These are phyloP conservation scores for Ceratocystis cubensis DNA, from an alignment of 2,329 filamentous ascomycete genomes.

Conservation along the genomic window DNA sequence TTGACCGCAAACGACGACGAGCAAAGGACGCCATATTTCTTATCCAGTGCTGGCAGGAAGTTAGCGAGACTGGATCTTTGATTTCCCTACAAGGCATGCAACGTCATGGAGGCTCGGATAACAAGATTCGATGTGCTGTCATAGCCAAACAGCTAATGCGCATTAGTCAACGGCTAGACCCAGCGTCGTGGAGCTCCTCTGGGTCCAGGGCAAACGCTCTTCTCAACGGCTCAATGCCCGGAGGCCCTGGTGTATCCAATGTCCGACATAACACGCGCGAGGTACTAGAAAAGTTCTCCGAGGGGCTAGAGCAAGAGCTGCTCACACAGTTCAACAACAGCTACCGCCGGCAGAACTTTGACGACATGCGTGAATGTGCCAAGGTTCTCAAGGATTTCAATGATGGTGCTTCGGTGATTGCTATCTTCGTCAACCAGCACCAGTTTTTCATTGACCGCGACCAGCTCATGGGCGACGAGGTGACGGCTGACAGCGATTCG, in stretches of 20 bases:
- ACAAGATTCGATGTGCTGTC: constrained; percentile 85
- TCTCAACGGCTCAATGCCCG: constrained; percentile 34
- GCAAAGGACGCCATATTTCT: constrained; percentile 90
- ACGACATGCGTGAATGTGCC: constrained; percentile 95
- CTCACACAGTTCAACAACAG: constrained; percentile 95
- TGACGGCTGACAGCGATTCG: constrained; percentile 58
- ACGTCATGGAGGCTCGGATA: constrained; percentile 71
- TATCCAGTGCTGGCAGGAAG: constrained; percentile 93
- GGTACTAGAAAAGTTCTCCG: constrained; percentile 90
- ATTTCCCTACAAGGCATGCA: constrained; percentile 80
- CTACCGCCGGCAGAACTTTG: constrained; percentile 87
- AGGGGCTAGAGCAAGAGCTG: constrained; percentile 88
- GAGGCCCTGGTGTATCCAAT: constrained; percentile 22
- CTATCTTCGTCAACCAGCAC: constrained; percentile 94
- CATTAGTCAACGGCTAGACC: constrained; percentile 84
- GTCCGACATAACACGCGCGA: constrained; percentile 61
- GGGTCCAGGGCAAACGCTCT: constrained; percentile 41
- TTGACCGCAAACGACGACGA: constrained; percentile 80
- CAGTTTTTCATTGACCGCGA: constrained; percentile 97
- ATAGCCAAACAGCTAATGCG: constrained; percentile 88
- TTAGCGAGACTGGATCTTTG: constrained; percentile 78
- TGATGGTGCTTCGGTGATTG: constrained; percentile 87
- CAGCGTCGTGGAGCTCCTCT: constrained; percentile 59
- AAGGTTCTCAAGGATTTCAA: constrained; percentile 92
- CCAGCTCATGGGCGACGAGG: constrained; percentile 79